Percentiles rank a stretch among this genome's conserved stretches.
Conservation (phyloP, 495 filamentous ascomycete species). For the Aspergillus cristatus region DNA sequence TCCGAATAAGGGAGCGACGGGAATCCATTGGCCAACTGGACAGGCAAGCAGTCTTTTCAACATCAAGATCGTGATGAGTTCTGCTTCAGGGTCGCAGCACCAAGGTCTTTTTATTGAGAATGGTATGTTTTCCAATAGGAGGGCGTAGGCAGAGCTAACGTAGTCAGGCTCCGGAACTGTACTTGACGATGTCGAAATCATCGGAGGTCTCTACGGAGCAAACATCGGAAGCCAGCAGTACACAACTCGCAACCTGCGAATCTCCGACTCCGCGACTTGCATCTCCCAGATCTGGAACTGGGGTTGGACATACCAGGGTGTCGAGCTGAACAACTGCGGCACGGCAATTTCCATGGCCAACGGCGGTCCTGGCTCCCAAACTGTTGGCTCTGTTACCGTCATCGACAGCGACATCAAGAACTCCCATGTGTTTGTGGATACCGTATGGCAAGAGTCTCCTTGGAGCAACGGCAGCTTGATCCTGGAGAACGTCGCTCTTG, state of each 20-base stretch:
- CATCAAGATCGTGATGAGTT: slow-evolving; percentile 62
- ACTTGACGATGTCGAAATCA: slow-evolving; percentile 53
- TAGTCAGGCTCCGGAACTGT: slow-evolving; percentile 70
- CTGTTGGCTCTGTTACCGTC: slow-evolving; percentile 41
- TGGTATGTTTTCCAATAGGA: slow-evolving; percentile 30
- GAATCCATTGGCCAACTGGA: slow-evolving; percentile 70
- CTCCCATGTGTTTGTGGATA: slow-evolving; percentile 54
- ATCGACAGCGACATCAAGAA: slow-evolving; percentile 52
- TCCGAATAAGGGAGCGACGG: slow-evolving; percentile 40
- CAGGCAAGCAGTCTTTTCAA: slow-evolving; percentile 74
- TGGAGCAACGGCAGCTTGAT: slow-evolving; percentile 45
- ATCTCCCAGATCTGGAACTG: slow-evolving; percentile 53
- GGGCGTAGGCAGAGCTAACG: no score
- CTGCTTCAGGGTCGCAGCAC: slow-evolving; percentile 48
- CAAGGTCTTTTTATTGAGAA: slow-evolving; percentile 69
- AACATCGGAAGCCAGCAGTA: slow-evolving; percentile 73
- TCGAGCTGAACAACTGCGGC: slow-evolving; percentile 40
- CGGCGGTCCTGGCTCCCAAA: slow-evolving; percentile 23
- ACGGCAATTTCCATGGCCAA: slow-evolving; percentile 41
- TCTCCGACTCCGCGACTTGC: slow-evolving; percentile 53
- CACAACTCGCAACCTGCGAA: slow-evolving; percentile 64
- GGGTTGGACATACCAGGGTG: slow-evolving; percentile 47
- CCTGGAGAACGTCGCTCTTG: slow-evolving; percentile 60
- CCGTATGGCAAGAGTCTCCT: slow-evolving; percentile 32
- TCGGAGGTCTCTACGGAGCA: slow-evolving; percentile 59